Evolutionary conservation across 192 early-diverging fungal species (phyloP).

Genomic region (Coemansia sp.): DNA sequence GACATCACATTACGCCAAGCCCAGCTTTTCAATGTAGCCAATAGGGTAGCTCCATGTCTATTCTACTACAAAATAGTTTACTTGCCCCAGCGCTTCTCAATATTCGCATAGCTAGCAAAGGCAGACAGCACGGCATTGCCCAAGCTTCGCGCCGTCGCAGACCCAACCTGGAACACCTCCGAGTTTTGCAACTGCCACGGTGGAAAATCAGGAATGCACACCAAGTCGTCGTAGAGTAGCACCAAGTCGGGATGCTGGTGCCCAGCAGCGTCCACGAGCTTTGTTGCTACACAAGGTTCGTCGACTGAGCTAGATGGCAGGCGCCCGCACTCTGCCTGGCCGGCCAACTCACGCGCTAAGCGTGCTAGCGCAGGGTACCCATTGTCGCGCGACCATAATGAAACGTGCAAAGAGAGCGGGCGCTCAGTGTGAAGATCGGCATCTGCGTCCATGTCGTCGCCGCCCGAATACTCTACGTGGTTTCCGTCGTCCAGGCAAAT

Average conservation of each 20-base stretch:
- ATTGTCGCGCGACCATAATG: conserved; percentile 48
- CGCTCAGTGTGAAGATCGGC: neutral
- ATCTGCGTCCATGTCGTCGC: conserved; percentile 8
- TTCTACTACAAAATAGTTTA: conserved; percentile 3
- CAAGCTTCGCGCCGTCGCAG: conserved; percentile 19
- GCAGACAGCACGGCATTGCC: conserved; percentile 32
- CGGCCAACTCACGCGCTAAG: conserved; percentile 24
- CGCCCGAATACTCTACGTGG: conserved; percentile 10
- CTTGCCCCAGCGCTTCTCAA: conserved; percentile 52
- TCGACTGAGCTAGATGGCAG: conserved; percentile 19
- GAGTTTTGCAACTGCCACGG: conserved; percentile 54
- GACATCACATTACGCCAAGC: neutral
- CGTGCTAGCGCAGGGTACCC: conserved; percentile 34
- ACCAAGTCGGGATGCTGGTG: conserved; percentile 41
- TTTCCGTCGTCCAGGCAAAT: conserved; percentile 21
- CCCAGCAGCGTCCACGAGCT: conserved; percentile 27
- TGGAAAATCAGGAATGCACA: conserved; percentile 48
- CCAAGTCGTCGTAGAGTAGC: conserved; percentile 37
- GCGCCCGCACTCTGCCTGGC: conserved; percentile 12
- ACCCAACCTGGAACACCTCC: conserved; percentile 40
- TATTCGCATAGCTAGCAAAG: conserved; percentile 40
- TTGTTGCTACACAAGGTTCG: conserved; percentile 16
- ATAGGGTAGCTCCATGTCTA: conserved; percentile 5
- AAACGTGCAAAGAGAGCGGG: conserved; percentile 20
- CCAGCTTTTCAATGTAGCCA: neutral